These are phyloP conservation scores for Phlebiopsis gigantea DNA, from an alignment of 768 basidiomycete species.

Conservation along the genomic window DNA sequence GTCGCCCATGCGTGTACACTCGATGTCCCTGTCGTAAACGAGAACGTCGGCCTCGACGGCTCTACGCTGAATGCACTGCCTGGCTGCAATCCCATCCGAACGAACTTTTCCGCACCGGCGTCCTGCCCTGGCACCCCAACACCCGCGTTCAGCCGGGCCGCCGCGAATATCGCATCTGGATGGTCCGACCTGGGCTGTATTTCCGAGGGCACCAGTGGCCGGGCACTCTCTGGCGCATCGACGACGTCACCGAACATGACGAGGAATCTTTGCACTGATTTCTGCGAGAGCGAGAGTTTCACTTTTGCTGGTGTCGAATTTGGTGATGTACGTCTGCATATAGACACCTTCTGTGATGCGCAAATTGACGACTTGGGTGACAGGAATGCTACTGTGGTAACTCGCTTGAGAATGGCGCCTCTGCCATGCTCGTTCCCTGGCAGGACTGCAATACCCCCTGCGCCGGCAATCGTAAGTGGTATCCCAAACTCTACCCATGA, in stretches of 20 bases:
- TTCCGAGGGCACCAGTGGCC: conserved; percentile 20
- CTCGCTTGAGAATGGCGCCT: conserved; percentile 19
- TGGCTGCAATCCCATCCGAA: conserved; percentile 21
- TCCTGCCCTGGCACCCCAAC: conserved; percentile 8
- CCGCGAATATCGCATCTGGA: conserved; percentile 11
- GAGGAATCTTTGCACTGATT: conserved; percentile 15
- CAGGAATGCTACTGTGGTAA: conserved; percentile 21
- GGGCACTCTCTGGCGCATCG: conserved; percentile 18
- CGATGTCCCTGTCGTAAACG: conserved; percentile 16
- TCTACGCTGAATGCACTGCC: conserved; percentile 18
- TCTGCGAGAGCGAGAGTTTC: conserved; percentile 22
- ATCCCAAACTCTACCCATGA: background rate
- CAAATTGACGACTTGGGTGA: background rate
- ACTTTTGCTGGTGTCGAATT: conserved; percentile 24
- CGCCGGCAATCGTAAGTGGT: conserved; percentile 19
- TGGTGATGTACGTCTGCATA: conserved; percentile 11
- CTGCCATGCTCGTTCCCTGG: conserved; percentile 10
- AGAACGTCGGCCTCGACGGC: conserved; percentile 13
- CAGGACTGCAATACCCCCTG: conserved; percentile 17
- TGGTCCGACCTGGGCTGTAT: conserved; percentile 21
- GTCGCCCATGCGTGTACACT: conserved; percentile 17
- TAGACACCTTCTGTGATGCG: too few species aligned
- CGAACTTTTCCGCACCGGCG: conserved; percentile 4
- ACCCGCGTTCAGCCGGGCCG: conserved; percentile 13
- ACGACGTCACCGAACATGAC: conserved; percentile 19